Evolutionary conservation across 306 rosid genomes (phyloP).

Genomic region (Prunus mume): DNA sequence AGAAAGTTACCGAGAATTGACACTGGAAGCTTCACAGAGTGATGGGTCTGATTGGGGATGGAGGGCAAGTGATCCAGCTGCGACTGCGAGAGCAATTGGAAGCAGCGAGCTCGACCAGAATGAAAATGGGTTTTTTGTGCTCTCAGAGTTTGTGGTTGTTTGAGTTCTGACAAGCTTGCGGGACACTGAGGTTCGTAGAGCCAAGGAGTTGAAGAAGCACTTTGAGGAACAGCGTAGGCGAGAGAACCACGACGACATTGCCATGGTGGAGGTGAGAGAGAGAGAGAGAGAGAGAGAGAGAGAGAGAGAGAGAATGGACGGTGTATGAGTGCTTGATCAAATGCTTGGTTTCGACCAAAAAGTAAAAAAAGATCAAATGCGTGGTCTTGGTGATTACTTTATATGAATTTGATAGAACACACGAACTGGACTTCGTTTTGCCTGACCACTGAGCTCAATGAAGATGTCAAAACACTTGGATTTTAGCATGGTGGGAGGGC

Average conservation of each 20-base stretch:
- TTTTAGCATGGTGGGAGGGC: too few relatives aligned
- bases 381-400: not conserved
- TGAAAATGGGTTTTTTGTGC: slow-evolving; percentile 14
- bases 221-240: slow-evolving; percentile 63
- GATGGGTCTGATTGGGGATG: slow-evolving; percentile 46
- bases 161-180: slow-evolving; percentile 16
- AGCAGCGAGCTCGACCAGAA: slow-evolving; percentile 43
- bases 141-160: slow-evolving; percentile 15
- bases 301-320: not conserved
- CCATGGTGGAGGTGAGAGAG: not conserved
- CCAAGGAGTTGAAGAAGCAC: slow-evolving; percentile 21
- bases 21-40: slow-evolving; percentile 38
- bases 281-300: not conserved
- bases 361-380: too few relatives aligned
- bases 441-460: not conserved
- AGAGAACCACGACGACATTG: slow-evolving; percentile 50
- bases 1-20: slow-evolving; percentile 36
- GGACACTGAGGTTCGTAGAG: slow-evolving; percentile 17
- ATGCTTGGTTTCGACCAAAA: not conserved
- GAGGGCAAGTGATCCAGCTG: slow-evolving; percentile 64
- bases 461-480: not conserved
- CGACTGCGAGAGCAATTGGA: slow-evolving; percentile 65
- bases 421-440: too few relatives aligned
- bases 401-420: not conserved
- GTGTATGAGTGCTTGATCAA: not conserved